Percentiles rank a stretch among this genome's conserved stretches.
Conservation (phyloP, 257 asterid genomes). For the Gentiana dahurica region DNA sequence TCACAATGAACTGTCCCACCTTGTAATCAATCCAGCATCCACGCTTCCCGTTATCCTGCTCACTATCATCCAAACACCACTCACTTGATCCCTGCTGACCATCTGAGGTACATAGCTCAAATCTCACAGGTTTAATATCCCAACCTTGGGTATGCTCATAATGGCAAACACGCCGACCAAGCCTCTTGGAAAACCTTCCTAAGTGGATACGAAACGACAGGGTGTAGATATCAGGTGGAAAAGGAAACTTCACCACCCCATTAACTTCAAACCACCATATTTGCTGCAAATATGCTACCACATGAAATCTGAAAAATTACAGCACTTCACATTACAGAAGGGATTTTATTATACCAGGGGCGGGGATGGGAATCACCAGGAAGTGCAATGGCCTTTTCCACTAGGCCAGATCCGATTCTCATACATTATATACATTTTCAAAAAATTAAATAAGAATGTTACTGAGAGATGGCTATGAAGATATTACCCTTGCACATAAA, state of each 20-base stretch:
- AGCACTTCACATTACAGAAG: background rate
- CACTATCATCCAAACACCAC: constrained; percentile 56
- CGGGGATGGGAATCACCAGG: too few species aligned
- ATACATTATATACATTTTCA: too few species aligned
- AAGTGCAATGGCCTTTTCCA: too few species aligned
- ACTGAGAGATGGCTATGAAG: too few species aligned
- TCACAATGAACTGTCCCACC: constrained; percentile 68
- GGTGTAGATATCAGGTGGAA: constrained; percentile 77
- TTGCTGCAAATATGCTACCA: constrained; percentile 86
- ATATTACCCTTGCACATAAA: too few species aligned
- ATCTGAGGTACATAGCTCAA: constrained; percentile 67
- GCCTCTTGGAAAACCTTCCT: constrained; percentile 68
- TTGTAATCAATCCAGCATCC: constrained; percentile 92
- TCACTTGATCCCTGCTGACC: constrained; percentile 77
- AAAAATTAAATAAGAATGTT: too few species aligned
- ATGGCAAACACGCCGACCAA: constrained; percentile 71
- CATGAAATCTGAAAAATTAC: constrained; percentile 50
- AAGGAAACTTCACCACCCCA: constrained; percentile 68
- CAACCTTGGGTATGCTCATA: constrained; percentile 90
- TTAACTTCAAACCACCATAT: constrained; percentile 98
- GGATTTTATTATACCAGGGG: too few species aligned
- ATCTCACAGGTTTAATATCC: constrained; percentile 79
- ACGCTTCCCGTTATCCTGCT: constrained; percentile 45
- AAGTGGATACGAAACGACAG: constrained; percentile 75
- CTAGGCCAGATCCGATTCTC: too few species aligned